Conservation (phyloP, 768 basidiomycete species). For the Suillus brevipes region DNA sequence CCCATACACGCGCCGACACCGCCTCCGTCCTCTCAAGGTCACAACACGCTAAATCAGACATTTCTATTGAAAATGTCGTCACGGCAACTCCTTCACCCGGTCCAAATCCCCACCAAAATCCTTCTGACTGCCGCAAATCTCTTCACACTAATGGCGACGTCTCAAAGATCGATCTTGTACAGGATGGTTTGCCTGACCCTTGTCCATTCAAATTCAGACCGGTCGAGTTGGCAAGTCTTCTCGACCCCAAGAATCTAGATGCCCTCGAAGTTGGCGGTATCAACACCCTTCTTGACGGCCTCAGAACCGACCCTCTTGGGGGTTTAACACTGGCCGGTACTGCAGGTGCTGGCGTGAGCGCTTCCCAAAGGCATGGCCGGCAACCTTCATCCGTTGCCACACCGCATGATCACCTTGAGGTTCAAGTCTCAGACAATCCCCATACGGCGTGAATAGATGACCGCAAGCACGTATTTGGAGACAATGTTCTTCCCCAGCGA, state of each 20-base stretch:
- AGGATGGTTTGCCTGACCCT: conserved; percentile 52
- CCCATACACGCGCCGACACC: conserved; percentile 40
- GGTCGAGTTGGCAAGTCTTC: conserved; percentile 73
- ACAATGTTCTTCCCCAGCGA: conserved; percentile 73
- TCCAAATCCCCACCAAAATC: background rate
- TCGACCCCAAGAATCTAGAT: conserved; percentile 85
- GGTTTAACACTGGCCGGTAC: conserved; percentile 38
- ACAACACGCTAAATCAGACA: conserved; percentile 10
- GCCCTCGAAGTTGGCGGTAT: conserved; percentile 74
- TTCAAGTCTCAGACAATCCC: conserved; percentile 13
- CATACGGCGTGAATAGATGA: conserved; percentile 52
- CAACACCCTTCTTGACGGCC: conserved; percentile 60
- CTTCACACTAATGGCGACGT: conserved; percentile 22
- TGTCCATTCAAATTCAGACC: conserved; percentile 77
- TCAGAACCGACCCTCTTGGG: conserved; percentile 62
- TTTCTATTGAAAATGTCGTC: conserved; percentile 10
- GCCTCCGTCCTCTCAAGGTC: conserved; percentile 31
- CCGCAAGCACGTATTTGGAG: conserved; percentile 70
- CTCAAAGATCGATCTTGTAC: conserved; percentile 28
- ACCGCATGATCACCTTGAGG: conserved; percentile 17
- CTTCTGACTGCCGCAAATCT: conserved; percentile 21
- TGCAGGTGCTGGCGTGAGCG: conserved; percentile 31
- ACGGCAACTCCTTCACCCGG: conserved; percentile 10
- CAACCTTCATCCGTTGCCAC: conserved; percentile 18
- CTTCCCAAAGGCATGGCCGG: conserved; percentile 35